Conservation (phyloP, 1,284 basidiomycete species). For the Stereum hirsutum region DNA sequence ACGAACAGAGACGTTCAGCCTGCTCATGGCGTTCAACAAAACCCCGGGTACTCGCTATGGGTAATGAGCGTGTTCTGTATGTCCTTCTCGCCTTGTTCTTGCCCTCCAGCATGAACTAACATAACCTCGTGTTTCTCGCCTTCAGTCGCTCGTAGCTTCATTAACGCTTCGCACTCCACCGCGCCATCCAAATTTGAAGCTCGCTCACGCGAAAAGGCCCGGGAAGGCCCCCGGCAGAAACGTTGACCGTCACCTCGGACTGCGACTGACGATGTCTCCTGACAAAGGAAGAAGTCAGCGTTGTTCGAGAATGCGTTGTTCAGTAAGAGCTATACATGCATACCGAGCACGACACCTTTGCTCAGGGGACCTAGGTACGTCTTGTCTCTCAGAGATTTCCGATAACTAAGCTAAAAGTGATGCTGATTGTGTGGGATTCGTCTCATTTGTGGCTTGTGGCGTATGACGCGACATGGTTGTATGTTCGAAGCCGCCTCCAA, state of each 20-base stretch:
- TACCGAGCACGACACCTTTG: conserved; percentile 80
- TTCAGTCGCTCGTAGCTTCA: conserved; percentile 27
- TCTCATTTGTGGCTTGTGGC: too few relatives aligned
- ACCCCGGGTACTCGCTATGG: conserved; percentile 77
- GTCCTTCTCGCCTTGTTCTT: conserved; percentile 13
- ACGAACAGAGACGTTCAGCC: conserved; percentile 88
- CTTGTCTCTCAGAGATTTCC: too few relatives aligned
- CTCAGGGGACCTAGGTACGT: conserved; percentile 86
- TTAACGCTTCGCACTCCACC: conserved; percentile 50
- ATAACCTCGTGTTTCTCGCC: background rate
- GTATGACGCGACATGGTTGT: too few relatives aligned
- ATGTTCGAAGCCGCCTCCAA: conserved; percentile 62
- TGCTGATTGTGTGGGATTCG: too few relatives aligned
- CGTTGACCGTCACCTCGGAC: conserved; percentile 87
- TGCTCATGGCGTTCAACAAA: conserved; percentile 70
- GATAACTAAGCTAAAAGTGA: conserved; percentile 7
- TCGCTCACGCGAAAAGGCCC: conserved; percentile 73
- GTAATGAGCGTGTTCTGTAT: conserved; percentile 42
- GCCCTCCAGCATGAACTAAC: conserved; percentile 1
- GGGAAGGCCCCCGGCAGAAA: conserved; percentile 80
- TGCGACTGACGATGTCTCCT: conserved; percentile 56
- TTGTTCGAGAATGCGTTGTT: conserved; percentile 83
- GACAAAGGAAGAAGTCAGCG: conserved; percentile 28
- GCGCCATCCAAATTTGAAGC: conserved; percentile 71
- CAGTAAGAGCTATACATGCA: conserved; percentile 77